These are phyloP conservation scores for Fusarium irregulare DNA, from an alignment of 2,329 filamentous ascomycete species.

Conservation along the genomic window DNA sequence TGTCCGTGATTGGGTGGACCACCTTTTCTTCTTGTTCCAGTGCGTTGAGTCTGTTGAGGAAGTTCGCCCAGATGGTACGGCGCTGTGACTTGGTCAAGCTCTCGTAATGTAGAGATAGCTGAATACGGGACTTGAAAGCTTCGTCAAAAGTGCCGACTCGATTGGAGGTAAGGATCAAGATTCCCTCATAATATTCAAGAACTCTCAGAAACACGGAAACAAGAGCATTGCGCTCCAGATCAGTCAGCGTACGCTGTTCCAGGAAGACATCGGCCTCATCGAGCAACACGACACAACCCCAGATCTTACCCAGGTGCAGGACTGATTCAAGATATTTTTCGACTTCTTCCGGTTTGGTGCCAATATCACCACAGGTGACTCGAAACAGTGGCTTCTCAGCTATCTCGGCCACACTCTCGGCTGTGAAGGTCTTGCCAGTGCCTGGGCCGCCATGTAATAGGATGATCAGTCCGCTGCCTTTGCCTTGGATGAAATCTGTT, in stretches of 20 bases:
- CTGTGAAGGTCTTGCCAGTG: constrained; percentile 51
- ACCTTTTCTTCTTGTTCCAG: no score
- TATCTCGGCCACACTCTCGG: constrained; percentile 37
- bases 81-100: constrained; percentile 34
- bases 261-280: constrained; percentile 49
- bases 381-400: constrained; percentile 33
- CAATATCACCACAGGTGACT: background rate
- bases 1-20: background rate
- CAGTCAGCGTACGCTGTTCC: constrained; percentile 36
- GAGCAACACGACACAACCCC: constrained; percentile 40
- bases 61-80: background rate
- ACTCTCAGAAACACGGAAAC: constrained; percentile 49
- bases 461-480: constrained; percentile 48
- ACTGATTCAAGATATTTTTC: constrained; percentile 39
- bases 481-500: constrained; percentile 50
- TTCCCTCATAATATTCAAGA: constrained; percentile 52
- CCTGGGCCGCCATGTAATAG: constrained; percentile 50
- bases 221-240: constrained; percentile 44
- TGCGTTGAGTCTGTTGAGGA: background rate
- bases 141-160: constrained; percentile 52
- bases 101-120: constrained; percentile 50
- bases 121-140: constrained; percentile 37
- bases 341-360: constrained; percentile 31
- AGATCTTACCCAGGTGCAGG: constrained; percentile 25
- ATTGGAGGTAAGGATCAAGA: constrained; percentile 53